Evolutionary conservation across 768 basidiomycete genomes (phyloP).

Genomic region (Panus rudis): DNA sequence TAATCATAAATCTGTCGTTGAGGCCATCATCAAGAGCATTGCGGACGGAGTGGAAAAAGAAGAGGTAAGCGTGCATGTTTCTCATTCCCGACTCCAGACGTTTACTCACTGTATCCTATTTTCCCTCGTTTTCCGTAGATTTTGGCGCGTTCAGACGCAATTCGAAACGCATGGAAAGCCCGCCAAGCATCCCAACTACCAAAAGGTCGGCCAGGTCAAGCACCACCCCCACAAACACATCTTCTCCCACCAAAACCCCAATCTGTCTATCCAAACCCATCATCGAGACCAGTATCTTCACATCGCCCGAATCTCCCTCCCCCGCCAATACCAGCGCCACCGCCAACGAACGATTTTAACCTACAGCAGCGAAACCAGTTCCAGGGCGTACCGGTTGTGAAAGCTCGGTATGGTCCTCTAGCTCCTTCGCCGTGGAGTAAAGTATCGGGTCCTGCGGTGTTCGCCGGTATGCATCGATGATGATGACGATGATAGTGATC

Average conservation of each 20-base stretch:
- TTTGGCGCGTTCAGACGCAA: constrained; percentile 51
- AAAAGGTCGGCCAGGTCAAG: constrained; percentile 16
- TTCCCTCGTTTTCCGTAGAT: constrained; percentile 37
- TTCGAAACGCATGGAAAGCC: constrained; percentile 72
- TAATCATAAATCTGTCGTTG: constrained; percentile 79
- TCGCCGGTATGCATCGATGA: constrained; percentile 67
- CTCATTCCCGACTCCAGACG: constrained; percentile 8
- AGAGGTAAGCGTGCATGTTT: constrained; percentile 51
- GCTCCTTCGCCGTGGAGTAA: constrained; percentile 64
- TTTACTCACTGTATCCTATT: constrained; percentile 1
- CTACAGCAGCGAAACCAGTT: constrained; percentile 12
- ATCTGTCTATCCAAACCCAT: constrained; percentile 4
- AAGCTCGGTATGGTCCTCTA: constrained; percentile 59
- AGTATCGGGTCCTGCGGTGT: constrained; percentile 54
- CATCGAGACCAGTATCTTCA: constrained; percentile 20
- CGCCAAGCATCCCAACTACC: constrained; percentile 29
- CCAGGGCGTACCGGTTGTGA: constrained; percentile 23
- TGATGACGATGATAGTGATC: too few species aligned
- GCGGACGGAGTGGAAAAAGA: constrained; percentile 91
- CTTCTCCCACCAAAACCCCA: not conserved
- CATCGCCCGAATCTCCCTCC: constrained; percentile 13
- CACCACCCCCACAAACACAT: constrained; percentile 6
- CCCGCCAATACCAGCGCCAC: constrained; percentile 6
- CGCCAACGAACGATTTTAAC: constrained; percentile 17
- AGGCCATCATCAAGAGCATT: constrained; percentile 86